Evolutionary conservation across 2,329 filamentous ascomycete species (phyloP), one percentile per base, ranked within the genome.

Genomic region (Bipolaris bicolor): DNA sequence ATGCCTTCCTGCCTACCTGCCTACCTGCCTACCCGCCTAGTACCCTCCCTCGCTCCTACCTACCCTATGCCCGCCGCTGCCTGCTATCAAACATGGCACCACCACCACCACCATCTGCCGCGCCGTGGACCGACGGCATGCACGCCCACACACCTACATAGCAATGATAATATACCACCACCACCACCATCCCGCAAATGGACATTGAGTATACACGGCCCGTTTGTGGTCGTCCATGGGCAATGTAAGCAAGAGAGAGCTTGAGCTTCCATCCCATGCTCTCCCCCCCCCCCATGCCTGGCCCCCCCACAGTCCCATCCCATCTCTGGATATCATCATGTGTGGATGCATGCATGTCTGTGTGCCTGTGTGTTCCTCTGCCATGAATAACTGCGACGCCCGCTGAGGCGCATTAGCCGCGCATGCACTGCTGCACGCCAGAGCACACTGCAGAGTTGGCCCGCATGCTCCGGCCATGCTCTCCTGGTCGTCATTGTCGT

Each of bases 301-400:
- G n/a, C 22, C 13, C 33, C 26, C 26, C 26, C 26, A 29, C 26
- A 29, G 26, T 29, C 26, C 26, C 26, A 10, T 29, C 29, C 29
- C 29, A 31, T 13, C 10, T 31, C 29, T 11, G 29, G 10, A 31
- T 39, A 18, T 39, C n/a, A 10, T 39, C 15, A 16, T n/a, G 36
- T 39, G 15, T 39, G n/a, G 9, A 3, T 29, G 15, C 24, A 7
- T n/a, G 20, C 22, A 15, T 43, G 20, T 20, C n/a, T 39, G 36
- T 15, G 36, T 16, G 36, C n/a, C 13, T 15, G 37, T 39, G 37
- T 18, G 37, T 20, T 9, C 18, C 16, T 57, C 43, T 58, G 59
- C 50, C 61, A 61, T 53, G 53, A 57, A 57, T 55, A 64, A 61
- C 56, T 55, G 55, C 60, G 50, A 54, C 44, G 52, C 57, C 49